Base-by-base conservation (phyloP, 2,329 filamentous ascomycete species). In the Trichophyton mentagrophytes region DNA sequence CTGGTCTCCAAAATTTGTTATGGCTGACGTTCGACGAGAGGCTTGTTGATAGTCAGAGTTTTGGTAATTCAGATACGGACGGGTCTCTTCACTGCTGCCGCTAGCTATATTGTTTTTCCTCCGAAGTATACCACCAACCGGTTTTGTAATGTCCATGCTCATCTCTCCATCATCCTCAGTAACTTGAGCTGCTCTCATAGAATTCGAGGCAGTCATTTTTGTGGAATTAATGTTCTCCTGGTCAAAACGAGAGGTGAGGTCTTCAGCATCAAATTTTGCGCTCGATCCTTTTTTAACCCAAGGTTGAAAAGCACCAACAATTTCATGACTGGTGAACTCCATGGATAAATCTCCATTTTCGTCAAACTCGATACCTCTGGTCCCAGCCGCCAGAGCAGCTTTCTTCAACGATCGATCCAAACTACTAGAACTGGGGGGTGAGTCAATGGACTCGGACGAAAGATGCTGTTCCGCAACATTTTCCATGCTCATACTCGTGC, bases 121-220 rank as follows among this genome's bases (percentile, higher is more conserved):
- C 3, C 80, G 76, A 20, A 96, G 73, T 60, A 97, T 96, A 2
- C 86, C 83, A 7, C 92, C 92, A 59, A 95, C 79, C 7, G 84
- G 89, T 60, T 83, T 84, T 1, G 92, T 96, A 6, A 96, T 89
- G 67, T 97, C 92, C 92, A 97, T 96, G 22, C 89, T 93, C 79
- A 95, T 85, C 44, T 91, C 89, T 64, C 84, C 82, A 20, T 82
- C 80, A 25, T 80, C 76, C 15, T 73, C 70, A 11, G 78, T 77
- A 13, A 20, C 8, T 30, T n/a, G 3, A 36, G 46, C 20, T 47
- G 57, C 22, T 8, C 15, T 38, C 3, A 1, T 20, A 20, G 30
- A 3, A 8, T 17, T 55, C 2, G 25, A 27, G 3, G n/a, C 30
- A 36, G 13, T n/a, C 15, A 17, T 33, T 9, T 49, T 59, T 20